Percentiles rank a stretch among this genome's conserved stretches.
These are phyloP conservation scores for Tricholoma furcatifolium DNA, from an alignment of 768 basidiomycete species.

Conservation along the genomic window DNA sequence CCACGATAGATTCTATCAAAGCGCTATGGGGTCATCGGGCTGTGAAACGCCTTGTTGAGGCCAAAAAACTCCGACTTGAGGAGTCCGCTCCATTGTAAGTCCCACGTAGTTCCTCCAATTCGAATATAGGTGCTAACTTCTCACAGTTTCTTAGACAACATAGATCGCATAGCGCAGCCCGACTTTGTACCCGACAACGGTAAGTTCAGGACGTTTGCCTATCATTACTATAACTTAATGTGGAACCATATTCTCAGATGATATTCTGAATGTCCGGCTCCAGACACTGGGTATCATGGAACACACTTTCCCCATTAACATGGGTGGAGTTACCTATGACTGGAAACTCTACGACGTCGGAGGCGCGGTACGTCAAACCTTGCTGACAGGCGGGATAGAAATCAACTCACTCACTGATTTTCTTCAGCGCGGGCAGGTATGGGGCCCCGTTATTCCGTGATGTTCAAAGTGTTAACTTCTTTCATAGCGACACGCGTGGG, in stretches of 20 bases:
- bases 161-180: slow-evolving; percentile 62
- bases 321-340: slow-evolving; percentile 60
- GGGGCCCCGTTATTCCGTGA: slow-evolving; percentile 16
- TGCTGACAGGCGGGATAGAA: slow-evolving; percentile 5
- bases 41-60: slow-evolving; percentile 54
- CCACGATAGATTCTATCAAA: slow-evolving; percentile 49
- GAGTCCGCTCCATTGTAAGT: slow-evolving; percentile 77
- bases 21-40: slow-evolving; percentile 71
- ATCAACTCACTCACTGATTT: slow-evolving; percentile 1
- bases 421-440: slow-evolving; percentile 60
- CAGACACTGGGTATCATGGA: slow-evolving; percentile 82
- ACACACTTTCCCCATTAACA: slow-evolving; percentile 67
- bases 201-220: slow-evolving; percentile 22
- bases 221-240: neutral
- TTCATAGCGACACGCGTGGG: slow-evolving; percentile 72
- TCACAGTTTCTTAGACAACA: slow-evolving; percentile 63
- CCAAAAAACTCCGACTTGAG: slow-evolving; percentile 63
- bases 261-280: slow-evolving; percentile 75
- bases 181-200: slow-evolving; percentile 75
- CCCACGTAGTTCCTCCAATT: slow-evolving; percentile 3
- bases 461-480: neutral
- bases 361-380: slow-evolving; percentile 58
- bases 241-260: slow-evolving; percentile 42
- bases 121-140: slow-evolving; percentile 1
- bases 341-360: slow-evolving; percentile 87